These are phyloP conservation scores for Bipolaris cookei DNA, from an alignment of 2,329 filamentous ascomycete genomes.

Conservation along the genomic window DNA sequence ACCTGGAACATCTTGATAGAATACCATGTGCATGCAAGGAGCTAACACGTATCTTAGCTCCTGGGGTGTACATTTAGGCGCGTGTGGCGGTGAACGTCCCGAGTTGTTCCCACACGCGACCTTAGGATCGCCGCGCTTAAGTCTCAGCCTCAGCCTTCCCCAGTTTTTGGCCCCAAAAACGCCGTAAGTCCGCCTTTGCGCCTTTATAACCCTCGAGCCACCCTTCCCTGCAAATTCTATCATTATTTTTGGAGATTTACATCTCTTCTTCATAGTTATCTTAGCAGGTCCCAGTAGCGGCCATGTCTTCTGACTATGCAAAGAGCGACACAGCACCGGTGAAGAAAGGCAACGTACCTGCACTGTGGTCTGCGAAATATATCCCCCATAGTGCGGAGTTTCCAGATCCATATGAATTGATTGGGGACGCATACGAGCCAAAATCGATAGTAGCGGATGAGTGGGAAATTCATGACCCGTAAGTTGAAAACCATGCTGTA, in stretches of 20 bases:
- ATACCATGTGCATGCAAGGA: neutral
- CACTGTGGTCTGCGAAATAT: conserved; percentile 12
- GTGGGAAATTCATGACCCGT: conserved; percentile 33
- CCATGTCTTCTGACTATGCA: conserved; percentile 12
- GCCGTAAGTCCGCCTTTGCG: neutral
- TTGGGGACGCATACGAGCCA: conserved; percentile 31
- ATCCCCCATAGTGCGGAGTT: conserved; percentile 18
- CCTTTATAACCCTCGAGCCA: conserved; percentile 7
- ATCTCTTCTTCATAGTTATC: neutral
- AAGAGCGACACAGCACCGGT: neutral
- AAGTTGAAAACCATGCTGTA: conserved; percentile 1
- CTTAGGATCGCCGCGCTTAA: conserved; percentile 5
- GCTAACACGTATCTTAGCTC: neutral
- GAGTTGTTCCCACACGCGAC: conserved; percentile 2
- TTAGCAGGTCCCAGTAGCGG: neutral
- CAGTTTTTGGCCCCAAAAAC: conserved; percentile 10
- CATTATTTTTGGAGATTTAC: neutral
- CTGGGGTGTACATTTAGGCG: neutral
- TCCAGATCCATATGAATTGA: conserved; percentile 22
- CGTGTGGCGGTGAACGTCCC: conserved; percentile 5
- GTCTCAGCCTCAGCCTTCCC: conserved; percentile 13
- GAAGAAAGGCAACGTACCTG: conserved; percentile 12
- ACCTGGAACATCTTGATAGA: neutral
- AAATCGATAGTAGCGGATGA: conserved; percentile 7
- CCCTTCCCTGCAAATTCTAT: neutral